A percentile compares a stretch with the other conserved stretches of the same genome.
Conservation (phyloP, 2,329 filamentous ascomycete genomes). For the Fusarium cyanostomum region DNA sequence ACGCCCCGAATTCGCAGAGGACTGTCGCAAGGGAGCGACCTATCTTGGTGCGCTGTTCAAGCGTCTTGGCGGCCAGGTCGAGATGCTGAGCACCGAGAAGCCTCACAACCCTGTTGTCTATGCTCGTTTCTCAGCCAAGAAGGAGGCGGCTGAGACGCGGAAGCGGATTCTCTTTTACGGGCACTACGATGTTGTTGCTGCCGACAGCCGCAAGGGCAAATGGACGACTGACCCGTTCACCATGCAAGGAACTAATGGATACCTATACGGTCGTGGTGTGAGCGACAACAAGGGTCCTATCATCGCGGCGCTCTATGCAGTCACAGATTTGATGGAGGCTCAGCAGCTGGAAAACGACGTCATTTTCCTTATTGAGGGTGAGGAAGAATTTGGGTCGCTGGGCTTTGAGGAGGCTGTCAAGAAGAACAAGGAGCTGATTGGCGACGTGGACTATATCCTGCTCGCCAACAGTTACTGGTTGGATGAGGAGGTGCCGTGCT, state of each 20-base stretch:
- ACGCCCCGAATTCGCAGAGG: conserved; percentile 83
- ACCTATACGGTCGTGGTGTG: conserved; percentile 93
- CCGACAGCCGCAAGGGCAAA: conserved; percentile 81
- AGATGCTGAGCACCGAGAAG: conserved; percentile 85
- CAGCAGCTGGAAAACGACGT: conserved; percentile 87
- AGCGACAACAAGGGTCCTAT: conserved; percentile 98
- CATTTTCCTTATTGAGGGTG: conserved; percentile 93
- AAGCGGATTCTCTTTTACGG: conserved; percentile 97
- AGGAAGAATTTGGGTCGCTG: conserved; percentile 93
- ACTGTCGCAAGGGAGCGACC: conserved; percentile 91
- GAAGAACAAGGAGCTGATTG: conserved; percentile 84
- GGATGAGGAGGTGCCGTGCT: conserved; percentile 91
- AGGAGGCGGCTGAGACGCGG: conserved; percentile 68
- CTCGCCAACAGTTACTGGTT: conserved; percentile 99
- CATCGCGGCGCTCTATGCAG: conserved; percentile 91
- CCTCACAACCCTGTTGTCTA: conserved; percentile 91
- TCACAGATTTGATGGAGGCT: conserved; percentile 86
- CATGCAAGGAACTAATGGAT: conserved; percentile 89
- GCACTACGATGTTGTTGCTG: conserved; percentile 96
- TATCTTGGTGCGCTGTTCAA: conserved; percentile 92
- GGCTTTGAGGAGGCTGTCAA: conserved; percentile 88
- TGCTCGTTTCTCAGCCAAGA: conserved; percentile 85
- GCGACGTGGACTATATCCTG: conserved; percentile 91
- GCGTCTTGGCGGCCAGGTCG: conserved; percentile 86
- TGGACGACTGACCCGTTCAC: conserved; percentile 91